phyloP scores from a whole-genome alignment of 2,329 filamentous ascomycete genomes.

The Pseudogymnoascus sp. region DNA sequence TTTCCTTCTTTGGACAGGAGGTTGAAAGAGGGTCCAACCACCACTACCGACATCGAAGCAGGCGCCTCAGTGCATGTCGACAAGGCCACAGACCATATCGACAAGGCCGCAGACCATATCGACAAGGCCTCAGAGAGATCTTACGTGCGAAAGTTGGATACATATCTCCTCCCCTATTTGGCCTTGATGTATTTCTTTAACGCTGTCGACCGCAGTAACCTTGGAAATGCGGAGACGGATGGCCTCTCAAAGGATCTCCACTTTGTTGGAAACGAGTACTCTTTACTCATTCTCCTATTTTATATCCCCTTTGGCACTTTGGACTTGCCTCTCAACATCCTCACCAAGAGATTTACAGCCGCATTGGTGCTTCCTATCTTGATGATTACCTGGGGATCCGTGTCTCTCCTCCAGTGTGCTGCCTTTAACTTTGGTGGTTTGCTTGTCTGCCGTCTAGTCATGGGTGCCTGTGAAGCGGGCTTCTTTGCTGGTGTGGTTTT shows the following conservation, averaged over 20 bases:
- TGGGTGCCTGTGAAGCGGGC: slow-evolving; percentile 41
- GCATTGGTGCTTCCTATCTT: slow-evolving; percentile 34
- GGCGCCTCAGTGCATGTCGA: too few relatives aligned
- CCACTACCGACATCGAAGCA: too few relatives aligned
- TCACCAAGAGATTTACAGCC: slow-evolving; percentile 41
- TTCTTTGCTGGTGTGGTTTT: slow-evolving; percentile 49
- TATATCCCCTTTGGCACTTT: slow-evolving; percentile 35
- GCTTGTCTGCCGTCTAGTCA: slow-evolving; percentile 29
- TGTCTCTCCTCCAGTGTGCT: slow-evolving; percentile 34
- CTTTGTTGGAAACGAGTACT: slow-evolving; percentile 27
- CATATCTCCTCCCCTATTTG: slow-evolving; percentile 14
- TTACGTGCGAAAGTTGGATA: slow-evolving; percentile 20
- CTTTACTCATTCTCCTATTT: slow-evolving; percentile 28
- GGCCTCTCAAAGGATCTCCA: slow-evolving; percentile 25
- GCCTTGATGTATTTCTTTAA: slow-evolving; percentile 36
- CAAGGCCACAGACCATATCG: too few relatives aligned
- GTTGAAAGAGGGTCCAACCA: too few relatives aligned
- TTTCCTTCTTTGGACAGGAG: too few relatives aligned
- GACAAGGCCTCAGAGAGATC: too few relatives aligned
- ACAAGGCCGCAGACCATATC: too few relatives aligned
- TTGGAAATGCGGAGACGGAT: slow-evolving; percentile 29
- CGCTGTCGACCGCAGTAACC: slow-evolving; percentile 33
- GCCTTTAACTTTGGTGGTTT: slow-evolving; percentile 30
- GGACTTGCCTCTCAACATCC: slow-evolving; percentile 41
- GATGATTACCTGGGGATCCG: slow-evolving; percentile 42